These are phyloP conservation scores for Hypoxylon crocopeplum DNA, from an alignment of 495 filamentous ascomycete genomes.

Conservation along the genomic window DNA sequence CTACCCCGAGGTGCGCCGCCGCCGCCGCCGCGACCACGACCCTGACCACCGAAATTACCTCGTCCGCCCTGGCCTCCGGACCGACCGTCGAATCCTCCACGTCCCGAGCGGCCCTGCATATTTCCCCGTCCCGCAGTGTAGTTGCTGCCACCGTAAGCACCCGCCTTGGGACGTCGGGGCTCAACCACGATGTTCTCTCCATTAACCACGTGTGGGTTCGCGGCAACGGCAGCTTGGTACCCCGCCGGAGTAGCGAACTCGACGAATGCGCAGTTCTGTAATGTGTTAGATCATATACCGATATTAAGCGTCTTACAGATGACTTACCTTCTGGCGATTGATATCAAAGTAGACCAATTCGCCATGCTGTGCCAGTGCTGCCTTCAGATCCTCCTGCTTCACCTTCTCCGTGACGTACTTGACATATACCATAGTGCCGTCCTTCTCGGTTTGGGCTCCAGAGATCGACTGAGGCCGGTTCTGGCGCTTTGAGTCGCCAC, in stretches of 20 bases:
- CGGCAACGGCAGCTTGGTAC: conserved; percentile 79
- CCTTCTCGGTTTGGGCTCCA: conserved; percentile 62
- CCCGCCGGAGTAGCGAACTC: conserved; percentile 83
- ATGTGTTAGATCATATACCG: conserved; percentile 35
- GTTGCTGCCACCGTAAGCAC: conserved; percentile 68
- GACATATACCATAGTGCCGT: conserved; percentile 80
- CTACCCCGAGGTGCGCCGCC: conserved; percentile 56
- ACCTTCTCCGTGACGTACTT: conserved; percentile 93
- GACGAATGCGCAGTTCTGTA: conserved; percentile 93
- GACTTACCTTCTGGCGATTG: conserved; percentile 82
- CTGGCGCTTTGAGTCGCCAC: conserved; percentile 81
- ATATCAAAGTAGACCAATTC: conserved; percentile 88
- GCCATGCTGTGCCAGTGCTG: conserved; percentile 72
- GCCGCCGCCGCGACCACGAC: conserved; percentile 64
- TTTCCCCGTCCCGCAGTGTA: conserved; percentile 68
- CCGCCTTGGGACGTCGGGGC: conserved; percentile 80
- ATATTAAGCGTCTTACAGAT: not conserved
- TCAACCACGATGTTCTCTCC: conserved; percentile 85
- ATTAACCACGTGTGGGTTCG: conserved; percentile 85
- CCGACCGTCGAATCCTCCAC: conserved; percentile 69
- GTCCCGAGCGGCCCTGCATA: conserved; percentile 62
- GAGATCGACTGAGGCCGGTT: conserved; percentile 65
- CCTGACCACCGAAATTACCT: conserved; percentile 70
- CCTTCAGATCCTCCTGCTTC: conserved; percentile 68
- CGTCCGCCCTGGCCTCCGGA: conserved; percentile 67